phyloP scores from a whole-genome alignment of 106 monocot genomes.

The Allium cepa region DNA sequence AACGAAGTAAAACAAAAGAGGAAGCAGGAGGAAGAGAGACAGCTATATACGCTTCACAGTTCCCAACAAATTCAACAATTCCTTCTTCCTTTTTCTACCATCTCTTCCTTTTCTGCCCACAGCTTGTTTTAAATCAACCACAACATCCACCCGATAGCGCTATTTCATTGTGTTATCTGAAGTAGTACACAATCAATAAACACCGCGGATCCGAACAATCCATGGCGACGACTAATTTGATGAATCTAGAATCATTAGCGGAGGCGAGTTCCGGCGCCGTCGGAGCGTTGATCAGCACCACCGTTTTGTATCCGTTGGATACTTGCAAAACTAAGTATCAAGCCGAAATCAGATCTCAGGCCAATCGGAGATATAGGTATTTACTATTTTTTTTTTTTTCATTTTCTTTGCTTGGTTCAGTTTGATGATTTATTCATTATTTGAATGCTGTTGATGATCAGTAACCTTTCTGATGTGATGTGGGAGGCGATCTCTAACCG shows the following conservation, averaged over 20 bases:
- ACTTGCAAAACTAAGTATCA: conserved; percentile 96
- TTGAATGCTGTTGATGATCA: conserved; percentile 11
- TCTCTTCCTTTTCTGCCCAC: background rate
- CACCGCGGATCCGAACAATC: too few relatives aligned
- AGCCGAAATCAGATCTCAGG: conserved; percentile 55
- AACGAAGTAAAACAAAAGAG: too few relatives aligned
- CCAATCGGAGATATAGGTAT: conserved; percentile 49
- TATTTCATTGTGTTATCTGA: too few relatives aligned
- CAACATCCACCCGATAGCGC: too few relatives aligned
- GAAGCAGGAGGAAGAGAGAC: background rate
- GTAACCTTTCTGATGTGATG: conserved; percentile 87
- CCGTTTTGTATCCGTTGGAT: conserved; percentile 82
- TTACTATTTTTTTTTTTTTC: background rate
- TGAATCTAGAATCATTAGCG: conserved; percentile 69
- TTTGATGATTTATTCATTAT: background rate
- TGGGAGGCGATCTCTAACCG: conserved; percentile 73
- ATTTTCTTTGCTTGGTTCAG: background rate
- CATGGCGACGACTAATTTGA: background rate
- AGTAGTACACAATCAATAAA: too few relatives aligned
- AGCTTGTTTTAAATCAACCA: too few relatives aligned
- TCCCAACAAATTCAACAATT: background rate
- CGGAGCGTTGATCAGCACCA: conserved; percentile 86
- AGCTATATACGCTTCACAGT: background rate
- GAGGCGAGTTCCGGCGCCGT: conserved; percentile 91
- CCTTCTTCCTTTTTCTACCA: background rate